phyloP scores from a whole-genome alignment of 176 grass and related monocot species.

The barley (Hordeum vulgare) region MorexV3_pseudomolecules_assembly NC_058521.1:493617656-493618155 shows the following conservation, averaged over 20 bases:
- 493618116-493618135: background rate
- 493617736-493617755: background rate
- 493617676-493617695: too few relatives aligned
- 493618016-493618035: background rate
- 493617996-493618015: background rate
- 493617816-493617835: slow-evolving; percentile 17
- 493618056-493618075: background rate
- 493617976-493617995: background rate
- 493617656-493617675: too few relatives aligned
- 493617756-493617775: background rate
- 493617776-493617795: background rate
- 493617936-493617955: background rate
- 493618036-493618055: slow-evolving; percentile 19
- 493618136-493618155: background rate
- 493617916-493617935: too few relatives aligned
- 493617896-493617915: background rate
- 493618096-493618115: slow-evolving; percentile 1
- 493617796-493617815: background rate
- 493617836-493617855: slow-evolving; percentile 22
- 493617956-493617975: too few relatives aligned
- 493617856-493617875: background rate
- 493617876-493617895: background rate
- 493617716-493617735: background rate
- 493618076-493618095: slow-evolving; percentile 5
- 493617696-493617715: background rate